Percentiles rank a stretch among this genome's conserved stretches.
Conservation (phyloP, 2,329 filamentous ascomycete genomes). For the Botryotinia globosa region DNA sequence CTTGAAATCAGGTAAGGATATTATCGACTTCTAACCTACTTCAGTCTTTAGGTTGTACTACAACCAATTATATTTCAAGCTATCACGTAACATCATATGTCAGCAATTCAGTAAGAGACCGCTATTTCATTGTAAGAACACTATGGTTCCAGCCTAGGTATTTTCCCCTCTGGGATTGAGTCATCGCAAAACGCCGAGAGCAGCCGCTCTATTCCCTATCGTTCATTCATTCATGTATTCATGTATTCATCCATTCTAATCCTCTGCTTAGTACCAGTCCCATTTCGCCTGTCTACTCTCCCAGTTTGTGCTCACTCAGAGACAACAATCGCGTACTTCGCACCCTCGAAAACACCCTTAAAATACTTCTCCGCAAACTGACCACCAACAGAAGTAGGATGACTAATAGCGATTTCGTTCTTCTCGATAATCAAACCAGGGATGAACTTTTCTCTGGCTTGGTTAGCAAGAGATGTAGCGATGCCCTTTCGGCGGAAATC, state of each 20-base stretch:
- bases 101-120: background rate
- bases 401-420: constrained; percentile 59
- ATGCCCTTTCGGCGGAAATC: constrained; percentile 55
- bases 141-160: background rate
- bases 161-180: background rate
- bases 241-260: background rate
- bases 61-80: background rate
- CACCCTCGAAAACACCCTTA: constrained; percentile 8
- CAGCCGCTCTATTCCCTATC: background rate
- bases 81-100: background rate
- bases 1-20: background rate
- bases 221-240: background rate
- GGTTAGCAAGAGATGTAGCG: constrained; percentile 55
- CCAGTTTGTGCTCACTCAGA: background rate
- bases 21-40: background rate
- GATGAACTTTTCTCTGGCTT: constrained; percentile 51
- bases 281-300: background rate
- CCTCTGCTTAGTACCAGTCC: background rate
- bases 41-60: background rate
- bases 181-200: background rate
- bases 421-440: constrained; percentile 54
- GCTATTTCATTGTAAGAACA: background rate
- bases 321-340: background rate
- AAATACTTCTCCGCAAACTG: constrained; percentile 52
- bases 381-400: constrained; percentile 61